Percentiles rank a stretch among this genome's conserved stretches.
These are phyloP conservation scores for Lachancea kluyveri DNA, from an alignment of 805 yeast genomes.

Conservation along the genomic window DNA sequence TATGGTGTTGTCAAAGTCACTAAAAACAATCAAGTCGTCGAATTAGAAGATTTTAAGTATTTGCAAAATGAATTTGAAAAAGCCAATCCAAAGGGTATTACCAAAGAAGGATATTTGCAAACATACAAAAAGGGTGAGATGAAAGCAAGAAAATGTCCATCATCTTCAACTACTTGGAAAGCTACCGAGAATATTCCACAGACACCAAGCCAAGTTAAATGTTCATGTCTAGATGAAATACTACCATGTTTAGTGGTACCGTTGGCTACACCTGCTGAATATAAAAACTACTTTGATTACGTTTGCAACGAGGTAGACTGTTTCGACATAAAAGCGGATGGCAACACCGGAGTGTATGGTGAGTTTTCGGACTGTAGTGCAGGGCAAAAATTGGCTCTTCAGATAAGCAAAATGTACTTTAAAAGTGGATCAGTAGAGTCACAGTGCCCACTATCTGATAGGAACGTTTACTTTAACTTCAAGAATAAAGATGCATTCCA, in stretches of 20 bases:
- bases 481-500: constrained; percentile 4
- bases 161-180: constrained; percentile 46
- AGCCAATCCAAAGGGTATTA: constrained; percentile 42
- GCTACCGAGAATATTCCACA: constrained; percentile 61
- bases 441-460: constrained; percentile 24
- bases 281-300: constrained; percentile 48
- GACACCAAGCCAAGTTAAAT: constrained; percentile 53
- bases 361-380: constrained; percentile 59
- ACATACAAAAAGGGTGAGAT: constrained; percentile 15
- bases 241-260: constrained; percentile 51
- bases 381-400: constrained; percentile 55
- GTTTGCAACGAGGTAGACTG: constrained; percentile 57
- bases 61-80: constrained; percentile 46
- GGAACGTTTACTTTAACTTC: constrained; percentile 19
- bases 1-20: constrained; percentile 61
- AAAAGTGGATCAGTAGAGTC: constrained; percentile 33
- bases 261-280: constrained; percentile 41
- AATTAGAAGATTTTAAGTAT: constrained; percentile 54
- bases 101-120: constrained; percentile 24
- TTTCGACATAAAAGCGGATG: constrained; percentile 52
- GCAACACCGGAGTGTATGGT: constrained; percentile 57
- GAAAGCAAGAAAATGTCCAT: constrained; percentile 45
- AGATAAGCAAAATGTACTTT: constrained; percentile 56
- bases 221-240: constrained; percentile 53
- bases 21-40: constrained; percentile 38